phyloP scores from a whole-genome alignment of 1,284 basidiomycete genomes.

The Trichosporon sp. region DNA sequence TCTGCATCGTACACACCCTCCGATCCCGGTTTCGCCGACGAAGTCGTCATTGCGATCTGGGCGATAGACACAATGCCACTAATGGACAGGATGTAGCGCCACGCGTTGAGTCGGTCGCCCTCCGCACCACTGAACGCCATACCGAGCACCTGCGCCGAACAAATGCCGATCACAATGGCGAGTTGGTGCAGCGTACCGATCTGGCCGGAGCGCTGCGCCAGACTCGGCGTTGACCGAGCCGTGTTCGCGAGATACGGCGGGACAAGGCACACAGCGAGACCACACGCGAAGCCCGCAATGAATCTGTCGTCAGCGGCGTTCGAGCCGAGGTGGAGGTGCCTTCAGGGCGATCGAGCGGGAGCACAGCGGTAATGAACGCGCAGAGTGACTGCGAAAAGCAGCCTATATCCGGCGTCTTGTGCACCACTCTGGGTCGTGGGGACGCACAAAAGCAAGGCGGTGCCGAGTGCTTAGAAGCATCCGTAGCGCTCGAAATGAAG shows the following conservation, averaged over 20 bases:
- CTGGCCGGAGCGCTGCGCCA: constrained; percentile 37
- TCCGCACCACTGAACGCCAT: constrained; percentile 49
- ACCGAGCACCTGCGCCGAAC: constrained; percentile 67
- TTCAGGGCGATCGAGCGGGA: neutral
- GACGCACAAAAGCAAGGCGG: too few relatives aligned
- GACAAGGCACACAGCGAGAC: constrained; percentile 80
- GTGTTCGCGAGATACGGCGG: constrained; percentile 84
- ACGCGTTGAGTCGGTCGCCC: constrained; percentile 57
- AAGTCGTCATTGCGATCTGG: constrained; percentile 61
- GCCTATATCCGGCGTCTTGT: too few relatives aligned
- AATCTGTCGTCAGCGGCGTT: constrained; percentile 60
- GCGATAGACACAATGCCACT: constrained; percentile 65
- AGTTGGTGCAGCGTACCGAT: constrained; percentile 84
- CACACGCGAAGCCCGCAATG: constrained; percentile 75
- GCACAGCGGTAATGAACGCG: neutral
- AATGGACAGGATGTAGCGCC: constrained; percentile 73
- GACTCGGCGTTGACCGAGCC: constrained; percentile 62
- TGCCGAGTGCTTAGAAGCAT: neutral
- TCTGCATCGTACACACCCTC: constrained; percentile 17
- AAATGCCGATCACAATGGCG: constrained; percentile 79
- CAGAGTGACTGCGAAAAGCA: neutral
- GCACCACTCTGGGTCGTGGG: too few relatives aligned
- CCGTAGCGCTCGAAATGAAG: neutral
- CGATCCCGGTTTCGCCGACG: neutral
- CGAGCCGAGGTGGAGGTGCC: neutral